Percentiles rank a stretch among this genome's conserved stretches.
These are phyloP conservation scores for Gaultheria prostrata DNA, from an alignment of 148 eudicot genomes.

Conservation along the genomic window DNA sequence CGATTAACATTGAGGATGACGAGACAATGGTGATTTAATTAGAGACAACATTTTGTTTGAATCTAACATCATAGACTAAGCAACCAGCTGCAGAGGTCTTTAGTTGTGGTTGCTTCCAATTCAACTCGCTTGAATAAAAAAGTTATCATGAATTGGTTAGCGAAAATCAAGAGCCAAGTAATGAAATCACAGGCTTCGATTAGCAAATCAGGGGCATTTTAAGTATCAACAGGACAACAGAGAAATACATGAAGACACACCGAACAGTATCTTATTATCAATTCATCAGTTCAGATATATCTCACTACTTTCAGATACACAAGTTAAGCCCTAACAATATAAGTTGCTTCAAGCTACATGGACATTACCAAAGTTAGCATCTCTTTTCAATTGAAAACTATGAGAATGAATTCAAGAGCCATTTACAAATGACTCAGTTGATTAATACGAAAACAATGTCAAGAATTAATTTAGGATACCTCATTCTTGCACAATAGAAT, in stretches of 20 bases:
- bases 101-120: neutral
- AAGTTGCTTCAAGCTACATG: neutral
- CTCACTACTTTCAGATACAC: neutral
- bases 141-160: too few species aligned
- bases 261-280: neutral
- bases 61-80: neutral
- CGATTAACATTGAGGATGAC: too few species aligned
- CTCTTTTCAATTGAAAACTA: neutral
- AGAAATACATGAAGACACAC: neutral
- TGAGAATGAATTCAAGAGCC: neutral
- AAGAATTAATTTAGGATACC: constrained; percentile 1
- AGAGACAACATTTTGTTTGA: neutral
- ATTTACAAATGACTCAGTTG: neutral
- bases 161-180: neutral
- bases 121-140: neutral
- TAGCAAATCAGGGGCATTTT: neutral
- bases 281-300: neutral
- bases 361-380: neutral
- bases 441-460: neutral
- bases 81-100: neutral
- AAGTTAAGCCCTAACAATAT: neutral
- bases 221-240: neutral
- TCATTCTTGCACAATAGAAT: neutral
- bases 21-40: neutral
- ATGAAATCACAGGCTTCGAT: neutral